phyloP scores from a whole-genome alignment of 495 filamentous ascomycete genomes.

The Immersiella caudata region DNA sequence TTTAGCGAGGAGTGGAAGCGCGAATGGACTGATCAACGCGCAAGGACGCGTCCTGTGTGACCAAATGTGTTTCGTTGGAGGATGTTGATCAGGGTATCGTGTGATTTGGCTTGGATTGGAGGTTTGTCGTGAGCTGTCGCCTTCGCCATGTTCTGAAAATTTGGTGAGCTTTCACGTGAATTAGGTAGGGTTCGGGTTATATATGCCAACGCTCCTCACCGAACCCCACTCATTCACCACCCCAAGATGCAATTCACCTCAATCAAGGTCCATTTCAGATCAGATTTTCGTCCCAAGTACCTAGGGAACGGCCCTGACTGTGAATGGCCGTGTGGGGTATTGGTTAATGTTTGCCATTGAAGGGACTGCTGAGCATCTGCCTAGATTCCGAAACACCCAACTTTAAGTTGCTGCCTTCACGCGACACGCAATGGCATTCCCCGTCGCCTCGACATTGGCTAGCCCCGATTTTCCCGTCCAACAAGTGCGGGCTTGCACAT shows the following conservation, averaged over 20 bases:
- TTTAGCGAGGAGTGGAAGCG: not conserved
- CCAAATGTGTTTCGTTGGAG: not conserved
- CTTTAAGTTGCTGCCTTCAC: not conserved
- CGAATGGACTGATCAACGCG: not conserved
- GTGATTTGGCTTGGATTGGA: not conserved
- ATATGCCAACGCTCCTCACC: not conserved
- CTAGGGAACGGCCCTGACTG: not conserved
- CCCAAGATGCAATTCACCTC: not conserved
- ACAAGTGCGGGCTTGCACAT: too few relatives aligned
- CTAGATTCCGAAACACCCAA: not conserved
- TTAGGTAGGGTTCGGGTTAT: not conserved
- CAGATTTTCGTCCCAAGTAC: not conserved
- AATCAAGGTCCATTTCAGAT: not conserved
- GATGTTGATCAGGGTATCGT: not conserved
- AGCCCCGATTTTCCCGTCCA: not conserved
- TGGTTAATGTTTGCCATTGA: not conserved
- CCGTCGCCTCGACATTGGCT: not conserved
- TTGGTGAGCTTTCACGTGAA: conserved; percentile 9
- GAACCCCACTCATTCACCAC: not conserved
- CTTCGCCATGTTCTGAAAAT: conserved; percentile 4
- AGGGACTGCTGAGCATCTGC: not conserved
- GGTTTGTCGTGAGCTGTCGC: conserved; percentile 3
- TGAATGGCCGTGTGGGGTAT: not conserved
- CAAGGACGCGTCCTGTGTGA: not conserved
- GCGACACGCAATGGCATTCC: not conserved